Percentiles rank a stretch among this genome's conserved stretches.
Evolutionary conservation across 441 rosid genomes (phyloP).

Genomic region (Sinapis alba): DNA sequence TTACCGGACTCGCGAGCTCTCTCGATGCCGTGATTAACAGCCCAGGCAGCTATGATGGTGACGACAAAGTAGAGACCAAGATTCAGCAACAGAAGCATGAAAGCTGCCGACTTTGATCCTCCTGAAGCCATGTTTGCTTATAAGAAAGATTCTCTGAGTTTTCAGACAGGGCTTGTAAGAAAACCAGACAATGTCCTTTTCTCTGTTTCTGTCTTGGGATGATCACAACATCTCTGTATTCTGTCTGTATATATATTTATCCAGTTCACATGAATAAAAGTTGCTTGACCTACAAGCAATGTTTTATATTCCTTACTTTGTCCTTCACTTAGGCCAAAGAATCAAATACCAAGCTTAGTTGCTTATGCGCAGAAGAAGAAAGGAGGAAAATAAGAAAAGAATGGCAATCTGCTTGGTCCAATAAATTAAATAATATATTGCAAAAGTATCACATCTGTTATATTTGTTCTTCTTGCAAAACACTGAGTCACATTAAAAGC

Average conservation of each 20-base stretch:
- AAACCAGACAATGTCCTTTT: constrained; percentile 15
- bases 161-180: constrained; percentile 10
- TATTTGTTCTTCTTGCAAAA: constrained; percentile 10
- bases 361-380: neutral
- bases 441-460: constrained; percentile 7
- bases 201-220: constrained; percentile 22
- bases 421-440: constrained; percentile 16
- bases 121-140: constrained; percentile 61
- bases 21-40: constrained; percentile 67
- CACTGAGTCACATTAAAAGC: constrained; percentile 11
- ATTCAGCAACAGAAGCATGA: constrained; percentile 62
- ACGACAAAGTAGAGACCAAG: constrained; percentile 65
- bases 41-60: constrained; percentile 72
- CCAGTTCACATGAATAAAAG: neutral
- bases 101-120: constrained; percentile 65
- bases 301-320: neutral
- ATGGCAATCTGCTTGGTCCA: neutral
- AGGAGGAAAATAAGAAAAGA: too few species aligned
- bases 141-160: constrained; percentile 13
- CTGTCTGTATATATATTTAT: neutral
- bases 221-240: neutral
- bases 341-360: constrained; percentile 6
- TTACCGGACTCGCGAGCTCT: constrained; percentile 64
- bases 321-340: neutral
- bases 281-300: neutral